phyloP scores from a whole-genome alignment of 306 rosid species.

The Corylus avellana region DNA sequence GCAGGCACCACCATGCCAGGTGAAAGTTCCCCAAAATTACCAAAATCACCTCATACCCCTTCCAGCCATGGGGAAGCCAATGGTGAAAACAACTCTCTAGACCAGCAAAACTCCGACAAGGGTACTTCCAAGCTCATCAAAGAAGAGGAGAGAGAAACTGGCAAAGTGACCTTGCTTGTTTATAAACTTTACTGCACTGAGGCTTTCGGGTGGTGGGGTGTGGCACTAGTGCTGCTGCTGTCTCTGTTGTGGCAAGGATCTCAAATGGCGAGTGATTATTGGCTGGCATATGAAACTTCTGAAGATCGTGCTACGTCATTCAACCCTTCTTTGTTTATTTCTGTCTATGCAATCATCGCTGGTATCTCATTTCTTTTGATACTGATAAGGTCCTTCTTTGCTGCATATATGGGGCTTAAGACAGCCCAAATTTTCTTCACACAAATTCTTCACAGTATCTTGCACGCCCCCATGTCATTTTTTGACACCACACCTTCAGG shows the following conservation, averaged over 20 bases:
- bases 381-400: slow-evolving; percentile 44
- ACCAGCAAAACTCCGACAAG: slow-evolving; percentile 42
- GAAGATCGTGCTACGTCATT: slow-evolving; percentile 56
- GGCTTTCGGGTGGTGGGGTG: slow-evolving; percentile 95
- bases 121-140: slow-evolving; percentile 86
- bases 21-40: slow-evolving; percentile 39
- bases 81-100: slow-evolving; percentile 56
- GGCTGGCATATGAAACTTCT: slow-evolving; percentile 90
- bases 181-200: slow-evolving; percentile 89
- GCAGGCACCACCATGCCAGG: slow-evolving; percentile 39
- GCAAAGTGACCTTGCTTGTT: slow-evolving; percentile 67
- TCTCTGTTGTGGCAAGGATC: slow-evolving; percentile 77
- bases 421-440: slow-evolving; percentile 77
- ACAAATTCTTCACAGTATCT: slow-evolving; percentile 70
- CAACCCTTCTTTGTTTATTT: slow-evolving; percentile 57
- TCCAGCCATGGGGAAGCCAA: slow-evolving; percentile 42
- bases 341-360: slow-evolving; percentile 54
- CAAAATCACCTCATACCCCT: slow-evolving; percentile 38
- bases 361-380: slow-evolving; percentile 47
- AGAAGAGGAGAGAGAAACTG: slow-evolving; percentile 92
- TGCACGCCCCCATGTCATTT: slow-evolving; percentile 98
- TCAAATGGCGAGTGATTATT: slow-evolving; percentile 77
- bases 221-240: slow-evolving; percentile 42
- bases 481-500: slow-evolving; percentile 98
- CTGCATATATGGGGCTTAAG: slow-evolving; percentile 62